These are phyloP conservation scores for Rubia peregrina DNA, from an alignment of 305 asterid genomes.

Conservation along the genomic window DNA sequence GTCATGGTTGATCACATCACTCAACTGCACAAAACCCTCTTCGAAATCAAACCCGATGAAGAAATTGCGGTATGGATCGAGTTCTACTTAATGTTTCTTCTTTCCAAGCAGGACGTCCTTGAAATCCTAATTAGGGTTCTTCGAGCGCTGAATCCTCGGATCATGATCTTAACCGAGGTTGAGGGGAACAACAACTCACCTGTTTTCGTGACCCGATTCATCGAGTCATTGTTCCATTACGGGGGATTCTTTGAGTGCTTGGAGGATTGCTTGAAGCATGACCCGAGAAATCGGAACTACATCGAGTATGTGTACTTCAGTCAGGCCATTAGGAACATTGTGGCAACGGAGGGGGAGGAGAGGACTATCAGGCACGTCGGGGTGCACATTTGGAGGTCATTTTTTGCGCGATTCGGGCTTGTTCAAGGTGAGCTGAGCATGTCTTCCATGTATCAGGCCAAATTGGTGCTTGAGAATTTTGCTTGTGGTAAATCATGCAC, in stretches of 20 bases:
- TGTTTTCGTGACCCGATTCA: constrained; percentile 19
- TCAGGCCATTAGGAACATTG: constrained; percentile 30
- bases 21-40: constrained; percentile 16
- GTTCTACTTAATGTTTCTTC: constrained; percentile 13
- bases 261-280: constrained; percentile 22
- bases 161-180: constrained; percentile 17
- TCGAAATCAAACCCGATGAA: constrained; percentile 30
- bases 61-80: constrained; percentile 25
- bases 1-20: constrained; percentile 24
- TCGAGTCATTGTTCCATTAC: constrained; percentile 10
- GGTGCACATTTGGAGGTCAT: constrained; percentile 39
- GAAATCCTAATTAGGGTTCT: constrained; percentile 13
- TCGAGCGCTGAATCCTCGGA: constrained; percentile 5
- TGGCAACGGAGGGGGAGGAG: constrained; percentile 40
- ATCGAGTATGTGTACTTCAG: constrained; percentile 30
- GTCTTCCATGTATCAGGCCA: constrained; percentile 37
- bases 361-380: constrained; percentile 41
- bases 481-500: constrained; percentile 35
- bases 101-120: constrained; percentile 12
- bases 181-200: constrained; percentile 24
- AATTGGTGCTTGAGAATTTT: constrained; percentile 28
- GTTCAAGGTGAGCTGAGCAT: constrained; percentile 37
- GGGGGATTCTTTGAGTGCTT: constrained; percentile 18
- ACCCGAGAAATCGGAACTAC: constrained; percentile 17
- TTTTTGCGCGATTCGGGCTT: constrained; percentile 34